Base-by-base conservation (phyloP, 2,329 filamentous ascomycete species). In the Verticillium nonalfalfae region DNA sequence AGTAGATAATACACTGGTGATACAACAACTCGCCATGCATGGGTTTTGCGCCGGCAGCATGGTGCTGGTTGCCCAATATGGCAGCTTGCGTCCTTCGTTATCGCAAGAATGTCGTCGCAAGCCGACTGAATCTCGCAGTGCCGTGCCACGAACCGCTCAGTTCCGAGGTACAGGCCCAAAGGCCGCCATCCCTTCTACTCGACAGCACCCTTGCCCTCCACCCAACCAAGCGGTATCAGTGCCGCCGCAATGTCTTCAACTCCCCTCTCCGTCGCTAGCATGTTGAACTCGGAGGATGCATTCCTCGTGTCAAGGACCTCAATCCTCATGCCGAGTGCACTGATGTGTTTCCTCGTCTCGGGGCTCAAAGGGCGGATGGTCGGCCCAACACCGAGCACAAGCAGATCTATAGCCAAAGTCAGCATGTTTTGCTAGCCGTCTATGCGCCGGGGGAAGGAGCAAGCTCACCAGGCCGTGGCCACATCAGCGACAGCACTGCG, bases 261-360 rank as follows among this genome's bases (percentile, higher is more conserved):
- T 1, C 95, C 94, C 59, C 95, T 81, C 78, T 99, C 95, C 18
- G 93, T 98, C n/a, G 93, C 94, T 60, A 99, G 78, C 69, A 99
- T 73, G 72, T 99, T 99, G 75, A 95, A 99, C 73, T 97, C 93
- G 38, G 93, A 90, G 1, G 94, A 91, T 9, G 95, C 95, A 75
- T 98, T 98, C 65, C 92, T 82, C 36, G 95, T 98, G 76, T 98
- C 95, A 70, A 94, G 84, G 3, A 97, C 83, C 70, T 99, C 95
- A 5, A 98, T 81, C 61, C 91, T 82, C 67, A 98, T 90, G 0
- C 95, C 95, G 52, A 98, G 75, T 35, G 85, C 83, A 64, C 88
- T 89, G 61, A 99, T 86, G 67, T 87, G 81, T 62, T 81, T 81
- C 67, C 89, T 87, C 54, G 91, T 91, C 67, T 86, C 82, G 1